These are phyloP conservation scores for Dinochytrium kinnereticum DNA, from an alignment of 371 early-diverging fungal species.

Conservation along the genomic window DNA sequence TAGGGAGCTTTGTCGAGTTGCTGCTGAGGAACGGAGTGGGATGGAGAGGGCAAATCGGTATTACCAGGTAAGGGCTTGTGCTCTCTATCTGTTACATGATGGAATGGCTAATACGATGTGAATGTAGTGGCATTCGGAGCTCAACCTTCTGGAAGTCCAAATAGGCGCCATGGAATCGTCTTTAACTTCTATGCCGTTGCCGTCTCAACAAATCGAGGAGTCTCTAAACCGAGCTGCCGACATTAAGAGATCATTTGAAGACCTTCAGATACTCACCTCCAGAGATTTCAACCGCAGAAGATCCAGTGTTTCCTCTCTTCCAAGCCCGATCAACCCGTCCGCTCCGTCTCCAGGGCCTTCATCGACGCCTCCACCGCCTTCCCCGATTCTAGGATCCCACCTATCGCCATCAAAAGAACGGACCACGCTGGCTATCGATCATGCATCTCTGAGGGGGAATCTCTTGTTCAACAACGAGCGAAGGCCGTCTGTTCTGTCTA, in stretches of 20 bases:
- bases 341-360: neutral
- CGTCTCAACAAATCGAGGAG: no score
- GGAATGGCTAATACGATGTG: no score
- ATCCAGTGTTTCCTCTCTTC: neutral
- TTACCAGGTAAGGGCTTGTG: neutral
- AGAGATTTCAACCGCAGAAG: neutral
- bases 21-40: neutral
- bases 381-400: neutral
- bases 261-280: neutral
- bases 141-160: constrained; percentile 1
- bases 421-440: neutral
- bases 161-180: neutral
- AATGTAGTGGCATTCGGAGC: neutral
- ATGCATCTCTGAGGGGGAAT: neutral
- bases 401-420: neutral
- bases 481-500: neutral
- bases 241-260: neutral
- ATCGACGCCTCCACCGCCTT: neutral
- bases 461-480: neutral
- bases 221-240: neutral
- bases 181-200: no score
- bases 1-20: neutral
- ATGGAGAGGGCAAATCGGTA: neutral
- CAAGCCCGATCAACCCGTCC: neutral
- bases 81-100: neutral